Evolutionary conservation across 2,329 filamentous ascomycete species (phyloP), one percentile per base, ranked within the genome.

Genomic region (Diplodia corticola): DNA sequence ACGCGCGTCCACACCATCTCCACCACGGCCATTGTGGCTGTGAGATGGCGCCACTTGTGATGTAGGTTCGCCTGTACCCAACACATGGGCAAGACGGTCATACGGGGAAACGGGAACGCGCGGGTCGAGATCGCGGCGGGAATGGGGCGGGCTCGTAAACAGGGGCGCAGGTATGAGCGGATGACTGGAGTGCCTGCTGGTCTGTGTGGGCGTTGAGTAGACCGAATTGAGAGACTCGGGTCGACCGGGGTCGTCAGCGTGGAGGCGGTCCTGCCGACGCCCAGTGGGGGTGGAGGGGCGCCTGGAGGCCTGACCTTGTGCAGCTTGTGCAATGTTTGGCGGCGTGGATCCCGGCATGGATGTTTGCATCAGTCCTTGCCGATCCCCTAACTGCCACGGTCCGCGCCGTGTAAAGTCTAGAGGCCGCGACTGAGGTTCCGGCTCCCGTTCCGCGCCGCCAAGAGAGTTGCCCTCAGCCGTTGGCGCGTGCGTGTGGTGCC

Each of bases 71-170:
- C 37, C 9, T 55, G 50, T 15, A 30, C 28, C 9, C 50, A 65
- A 30, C 40, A 49, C 49, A 44, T 63, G 44, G 10, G 49, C 20
- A 35, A 53, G 35, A 17, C 55, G 64, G 33, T 66, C 64, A 28
- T 66, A 63, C 37, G 64, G 35, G 24, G 64, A 66, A 12, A 53
- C 55, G 26, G 64, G 64, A 20, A 66, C 37, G 33, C 64, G 48
- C 40, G 57, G 64, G 26, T 66, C 57, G 33, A 66, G 55, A 15
- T 48, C 13, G 26, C 48, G 57, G 35, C 64, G 48, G 33, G 64
- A 66, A 26, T 66, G 37, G 30, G 64, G 64, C 48, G 64, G 64
- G n/a, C 54, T 61, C 26, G 64, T 51, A 26, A 66, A 66, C 10
- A 66, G 35, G 24, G 64, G 55, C 49, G 49, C 54, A 24, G 64